Evolutionary conservation across 306 rosid genomes (phyloP).

Genomic region (Corylus heterophylla): DNA sequence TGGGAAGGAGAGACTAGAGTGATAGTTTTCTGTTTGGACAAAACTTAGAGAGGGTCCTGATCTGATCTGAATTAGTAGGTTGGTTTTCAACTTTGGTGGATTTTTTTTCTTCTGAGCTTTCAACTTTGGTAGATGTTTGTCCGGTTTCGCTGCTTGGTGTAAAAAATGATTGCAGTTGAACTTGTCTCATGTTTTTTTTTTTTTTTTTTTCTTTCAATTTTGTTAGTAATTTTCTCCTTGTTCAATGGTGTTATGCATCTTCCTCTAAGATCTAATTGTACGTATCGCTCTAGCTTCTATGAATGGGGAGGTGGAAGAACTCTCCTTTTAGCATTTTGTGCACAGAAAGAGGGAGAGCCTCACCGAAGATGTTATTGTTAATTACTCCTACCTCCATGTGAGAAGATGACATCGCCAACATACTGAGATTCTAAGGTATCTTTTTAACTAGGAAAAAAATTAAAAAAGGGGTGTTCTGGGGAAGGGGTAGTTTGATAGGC

Average conservation of each 20-base stretch:
- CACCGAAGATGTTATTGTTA: no score
- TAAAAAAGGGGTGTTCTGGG: no score
- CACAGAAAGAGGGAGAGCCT: background rate
- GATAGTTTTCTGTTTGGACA: background rate
- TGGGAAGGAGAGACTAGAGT: conserved; percentile 2
- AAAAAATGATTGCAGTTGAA: conserved; percentile 50
- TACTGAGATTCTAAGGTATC: background rate
- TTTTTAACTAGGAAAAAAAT: background rate
- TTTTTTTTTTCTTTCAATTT: background rate
- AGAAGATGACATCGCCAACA: background rate
- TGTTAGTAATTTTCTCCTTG: background rate
- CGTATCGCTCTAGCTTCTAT: background rate
- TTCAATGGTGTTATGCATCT: background rate
- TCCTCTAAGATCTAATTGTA: background rate
- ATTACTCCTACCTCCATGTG: background rate
- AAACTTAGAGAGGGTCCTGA: background rate
- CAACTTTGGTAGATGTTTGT: conserved; percentile 7
- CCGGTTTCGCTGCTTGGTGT: conserved; percentile 47
- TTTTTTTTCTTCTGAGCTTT: conserved; percentile 4
- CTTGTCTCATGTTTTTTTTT: conserved; percentile 6
- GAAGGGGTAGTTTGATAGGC: background rate
- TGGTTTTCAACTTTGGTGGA: background rate
- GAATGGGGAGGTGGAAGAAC: background rate
- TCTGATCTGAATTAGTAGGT: background rate
- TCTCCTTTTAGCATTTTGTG: background rate